phyloP scores from a whole-genome alignment of 208 protist species.

The Trypanosoma scelopori region DNA sequence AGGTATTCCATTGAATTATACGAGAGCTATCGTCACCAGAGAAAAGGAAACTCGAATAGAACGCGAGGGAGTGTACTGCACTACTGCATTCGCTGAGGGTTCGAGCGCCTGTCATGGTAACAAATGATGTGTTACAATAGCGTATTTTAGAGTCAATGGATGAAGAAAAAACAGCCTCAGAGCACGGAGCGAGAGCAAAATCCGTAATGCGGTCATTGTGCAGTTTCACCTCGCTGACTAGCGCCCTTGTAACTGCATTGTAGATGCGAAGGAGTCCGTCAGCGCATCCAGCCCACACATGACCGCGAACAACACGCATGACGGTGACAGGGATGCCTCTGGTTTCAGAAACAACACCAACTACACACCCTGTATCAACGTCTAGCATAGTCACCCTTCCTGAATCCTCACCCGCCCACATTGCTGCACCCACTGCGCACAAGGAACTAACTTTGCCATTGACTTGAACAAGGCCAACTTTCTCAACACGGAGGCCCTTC shows the following conservation, averaged over 20 bases:
- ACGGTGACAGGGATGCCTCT: conserved; percentile 14
- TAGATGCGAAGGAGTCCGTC: conserved; percentile 15
- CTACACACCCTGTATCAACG: neutral
- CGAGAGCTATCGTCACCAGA: conserved; percentile 15
- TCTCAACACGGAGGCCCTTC: neutral
- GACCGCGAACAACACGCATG: conserved; percentile 7
- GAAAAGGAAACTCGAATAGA: conserved; percentile 6
- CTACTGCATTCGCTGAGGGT: neutral
- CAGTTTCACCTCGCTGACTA: conserved; percentile 4
- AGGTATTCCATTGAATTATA: conserved; percentile 17
- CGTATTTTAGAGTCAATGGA: conserved; percentile 14
- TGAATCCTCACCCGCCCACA: conserved; percentile 13
- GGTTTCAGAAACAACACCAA: neutral
- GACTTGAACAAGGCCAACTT: neutral
- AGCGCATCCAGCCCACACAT: conserved; percentile 13
- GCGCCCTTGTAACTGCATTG: neutral
- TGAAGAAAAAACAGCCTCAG: conserved; percentile 18
- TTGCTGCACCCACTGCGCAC: neutral
- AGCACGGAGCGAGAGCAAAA: conserved; percentile 2
- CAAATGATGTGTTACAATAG: conserved; percentile 14
- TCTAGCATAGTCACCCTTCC: conserved; percentile 6
- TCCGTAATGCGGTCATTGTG: conserved; percentile 18
- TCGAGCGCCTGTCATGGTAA: neutral
- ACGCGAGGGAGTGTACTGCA: conserved; percentile 1
- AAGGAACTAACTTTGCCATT: conserved; percentile 8